phyloP scores from a whole-genome alignment of 495 filamentous ascomycete genomes.

The Penicillium lagena region DNA sequence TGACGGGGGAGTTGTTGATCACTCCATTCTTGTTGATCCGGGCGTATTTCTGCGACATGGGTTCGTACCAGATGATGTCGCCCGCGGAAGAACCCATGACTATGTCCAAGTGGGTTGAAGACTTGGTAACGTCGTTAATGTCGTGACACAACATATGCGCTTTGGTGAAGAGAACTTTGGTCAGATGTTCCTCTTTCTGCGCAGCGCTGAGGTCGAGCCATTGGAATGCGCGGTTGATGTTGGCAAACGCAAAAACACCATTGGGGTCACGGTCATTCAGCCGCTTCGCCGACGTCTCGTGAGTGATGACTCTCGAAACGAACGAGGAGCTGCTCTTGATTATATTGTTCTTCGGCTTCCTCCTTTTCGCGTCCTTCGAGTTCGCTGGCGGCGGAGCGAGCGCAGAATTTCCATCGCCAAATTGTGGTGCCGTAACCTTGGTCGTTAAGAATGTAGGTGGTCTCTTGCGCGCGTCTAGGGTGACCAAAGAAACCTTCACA shows the following conservation, averaged over 20 bases:
- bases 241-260: slow-evolving; percentile 85
- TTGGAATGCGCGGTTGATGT: slow-evolving; percentile 89
- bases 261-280: slow-evolving; percentile 70
- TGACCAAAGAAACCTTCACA: slow-evolving; percentile 76
- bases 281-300: slow-evolving; percentile 72
- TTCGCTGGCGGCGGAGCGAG: slow-evolving; percentile 43
- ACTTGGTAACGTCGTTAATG: slow-evolving; percentile 78
- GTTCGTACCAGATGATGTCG: slow-evolving; percentile 98
- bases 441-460: slow-evolving; percentile 44
- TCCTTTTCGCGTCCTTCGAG: slow-evolving; percentile 73
- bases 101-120: slow-evolving; percentile 72
- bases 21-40: slow-evolving; percentile 94
- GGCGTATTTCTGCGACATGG: slow-evolving; percentile 91
- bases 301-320: slow-evolving; percentile 87
- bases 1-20: slow-evolving; percentile 78
- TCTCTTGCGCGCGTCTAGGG: slow-evolving; percentile 54
- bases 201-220: slow-evolving; percentile 63
- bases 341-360: slow-evolving; percentile 96
- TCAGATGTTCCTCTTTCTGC: slow-evolving; percentile 71
- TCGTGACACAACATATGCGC: slow-evolving; percentile 94
- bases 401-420: slow-evolving; percentile 81
- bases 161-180: slow-evolving; percentile 94
- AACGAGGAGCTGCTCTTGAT: slow-evolving; percentile 97
- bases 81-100: slow-evolving; percentile 93
- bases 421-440: slow-evolving; percentile 52